Base-by-base conservation (phyloP, 1,284 basidiomycete genomes). In the Trichosporon ovoides region DNA sequence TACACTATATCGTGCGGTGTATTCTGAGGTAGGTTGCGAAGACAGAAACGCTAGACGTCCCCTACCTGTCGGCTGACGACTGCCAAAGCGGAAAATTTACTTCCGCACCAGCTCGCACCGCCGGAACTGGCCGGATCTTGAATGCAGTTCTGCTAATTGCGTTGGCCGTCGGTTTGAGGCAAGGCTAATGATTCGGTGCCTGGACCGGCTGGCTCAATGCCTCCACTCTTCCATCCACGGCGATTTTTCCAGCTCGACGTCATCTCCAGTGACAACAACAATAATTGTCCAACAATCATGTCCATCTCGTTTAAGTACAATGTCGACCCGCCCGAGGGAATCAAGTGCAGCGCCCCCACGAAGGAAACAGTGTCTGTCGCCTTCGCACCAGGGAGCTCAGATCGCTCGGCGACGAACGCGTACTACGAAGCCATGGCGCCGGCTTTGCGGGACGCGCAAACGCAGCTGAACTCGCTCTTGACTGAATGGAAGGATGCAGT, bases 401-500 rank as follows among this genome's bases (percentile, higher is more conserved):
- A 34, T 7, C 60, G 56, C 38, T 65, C 63, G 16, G 48, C 58
- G 1, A 68, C 66, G 7, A 51, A 55, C 3, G 50, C 40, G n/a
- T 69, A 66, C 57, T 71, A 71, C 49, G 48, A 58, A 19, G 50
- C 55, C 16, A 56, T 64, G 2, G 64, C 61, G 4, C 14, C 57
- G 1, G 51, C 67, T 2, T 50, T 73, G 11, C 62, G 60, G 9
- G 53, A 52, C 2, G 63, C 58, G 3, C 71, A 73, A 55, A 40
- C 43, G 16, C 28, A 60, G 10, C 56, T 71, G 19, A 73, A 68
- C 53, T 67, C 61, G 13, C 46, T 34, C 16, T 49, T 73, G 48
- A 73, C 68, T 0, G 49, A 46, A 12, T 73, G 71, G 71, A 73
- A 73, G 61, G 71, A 73, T 38, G 67, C 63, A 3, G 59, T 70